These are phyloP conservation scores for Penicillium cataractarum DNA, from an alignment of 495 filamentous ascomycete species.

Conservation along the genomic window DNA sequence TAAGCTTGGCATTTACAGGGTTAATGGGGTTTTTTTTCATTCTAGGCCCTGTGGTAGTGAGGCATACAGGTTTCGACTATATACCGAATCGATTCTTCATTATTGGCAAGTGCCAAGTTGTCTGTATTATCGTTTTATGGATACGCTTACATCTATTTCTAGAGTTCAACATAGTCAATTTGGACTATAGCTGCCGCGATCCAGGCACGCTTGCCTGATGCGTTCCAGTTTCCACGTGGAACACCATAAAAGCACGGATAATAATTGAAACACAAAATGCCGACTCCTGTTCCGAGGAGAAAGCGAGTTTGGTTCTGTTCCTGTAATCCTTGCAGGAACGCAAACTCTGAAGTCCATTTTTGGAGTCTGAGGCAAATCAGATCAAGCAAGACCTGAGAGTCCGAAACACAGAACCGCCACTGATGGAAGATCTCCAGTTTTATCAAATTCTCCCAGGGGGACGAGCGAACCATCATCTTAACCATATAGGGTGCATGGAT, in stretches of 20 bases:
- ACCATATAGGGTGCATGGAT: neutral
- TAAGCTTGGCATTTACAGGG: neutral
- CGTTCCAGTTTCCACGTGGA: neutral
- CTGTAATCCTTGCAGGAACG: conserved; percentile 7
- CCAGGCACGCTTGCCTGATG: neutral
- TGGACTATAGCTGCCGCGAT: neutral
- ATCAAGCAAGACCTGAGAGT: neutral
- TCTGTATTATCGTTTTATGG: neutral
- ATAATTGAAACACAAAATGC: neutral
- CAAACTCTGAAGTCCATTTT: conserved; percentile 2
- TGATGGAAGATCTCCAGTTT: conserved; percentile 1
- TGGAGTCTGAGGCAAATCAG: neutral
- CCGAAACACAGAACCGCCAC: neutral
- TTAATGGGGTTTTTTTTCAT: neutral
- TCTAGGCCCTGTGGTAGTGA: neutral
- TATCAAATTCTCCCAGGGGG: neutral
- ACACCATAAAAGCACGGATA: neutral
- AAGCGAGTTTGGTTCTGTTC: neutral
- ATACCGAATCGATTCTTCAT: no score
- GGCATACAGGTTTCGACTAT: neutral
- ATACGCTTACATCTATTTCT: neutral
- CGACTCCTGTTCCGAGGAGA: neutral
- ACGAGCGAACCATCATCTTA: neutral
- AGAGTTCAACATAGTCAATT: neutral
- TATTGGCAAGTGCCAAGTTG: no score